These are phyloP conservation scores for Echium plantagineum DNA, from an alignment of 257 asterid species.

Conservation along the genomic window DNA sequence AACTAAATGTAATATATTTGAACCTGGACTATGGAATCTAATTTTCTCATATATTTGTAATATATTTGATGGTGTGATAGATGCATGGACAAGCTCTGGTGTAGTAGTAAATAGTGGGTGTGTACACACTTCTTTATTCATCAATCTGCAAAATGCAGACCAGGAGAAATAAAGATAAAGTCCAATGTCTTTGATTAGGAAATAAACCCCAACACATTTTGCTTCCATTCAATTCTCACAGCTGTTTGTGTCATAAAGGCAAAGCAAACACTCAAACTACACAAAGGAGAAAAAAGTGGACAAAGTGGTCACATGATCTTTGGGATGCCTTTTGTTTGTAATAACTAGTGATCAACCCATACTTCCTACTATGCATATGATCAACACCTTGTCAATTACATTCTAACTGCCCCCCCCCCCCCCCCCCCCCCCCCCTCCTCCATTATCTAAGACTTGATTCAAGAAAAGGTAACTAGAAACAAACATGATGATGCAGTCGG, in stretches of 20 bases:
- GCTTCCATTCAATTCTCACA: neutral
- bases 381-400: slow-evolving; percentile 29
- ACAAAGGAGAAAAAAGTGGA: slow-evolving; percentile 32
- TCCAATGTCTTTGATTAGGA: neutral
- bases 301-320: slow-evolving; percentile 64
- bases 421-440: slow-evolving; percentile 20
- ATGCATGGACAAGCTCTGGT: too few relatives aligned
- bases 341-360: slow-evolving; percentile 13
- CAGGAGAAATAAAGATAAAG: neutral
- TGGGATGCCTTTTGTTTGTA: slow-evolving; percentile 69
- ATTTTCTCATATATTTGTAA: too few relatives aligned
- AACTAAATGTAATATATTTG: too few relatives aligned
- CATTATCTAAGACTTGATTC: too few relatives aligned
- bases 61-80: too few relatives aligned
- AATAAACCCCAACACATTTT: neutral
- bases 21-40: too few relatives aligned
- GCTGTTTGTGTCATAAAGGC: neutral
- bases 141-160: neutral
- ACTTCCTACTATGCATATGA: slow-evolving; percentile 18
- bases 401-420: slow-evolving; percentile 29
- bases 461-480: slow-evolving; percentile 2
- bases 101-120: neutral
- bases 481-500: slow-evolving; percentile 57
- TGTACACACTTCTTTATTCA: neutral
- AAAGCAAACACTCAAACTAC: slow-evolving; percentile 18